Evolutionary conservation across 2,329 filamentous ascomycete genomes (phyloP).

Genomic region (Penicillium vulpinum): DNA sequence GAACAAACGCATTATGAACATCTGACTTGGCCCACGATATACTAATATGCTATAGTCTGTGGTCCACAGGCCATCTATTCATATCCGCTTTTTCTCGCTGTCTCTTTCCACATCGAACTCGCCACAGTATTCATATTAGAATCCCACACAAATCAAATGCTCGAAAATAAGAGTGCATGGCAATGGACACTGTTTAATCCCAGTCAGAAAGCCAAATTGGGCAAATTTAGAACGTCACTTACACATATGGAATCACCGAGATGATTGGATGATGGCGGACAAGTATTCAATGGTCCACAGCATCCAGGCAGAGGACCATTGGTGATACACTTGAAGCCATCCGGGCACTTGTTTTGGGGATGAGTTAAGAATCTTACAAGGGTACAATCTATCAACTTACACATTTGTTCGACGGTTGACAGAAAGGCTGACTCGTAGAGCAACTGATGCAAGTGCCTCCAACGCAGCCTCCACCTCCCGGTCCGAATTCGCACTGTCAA

Average conservation of each 20-base stretch:
- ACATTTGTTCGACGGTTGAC: slow-evolving; percentile 14
- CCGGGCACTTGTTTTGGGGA: slow-evolving; percentile 9
- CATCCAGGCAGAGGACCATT: slow-evolving; percentile 17
- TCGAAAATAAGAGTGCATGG: slow-evolving; percentile 7
- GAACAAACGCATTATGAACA: not conserved
- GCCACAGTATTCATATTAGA: not conserved
- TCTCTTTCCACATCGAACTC: too few relatives aligned
- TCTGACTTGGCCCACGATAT: not conserved
- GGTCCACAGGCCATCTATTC: not conserved
- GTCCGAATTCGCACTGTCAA: slow-evolving; percentile 11
- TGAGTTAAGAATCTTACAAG: not conserved
- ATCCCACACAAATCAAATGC: not conserved
- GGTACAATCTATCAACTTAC: slow-evolving; percentile 7
- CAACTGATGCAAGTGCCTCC: slow-evolving; percentile 12
- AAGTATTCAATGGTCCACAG: slow-evolving; percentile 12
- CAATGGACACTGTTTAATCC: slow-evolving; percentile 9
- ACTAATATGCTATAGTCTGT: not conserved
- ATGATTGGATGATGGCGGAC: slow-evolving; percentile 15
- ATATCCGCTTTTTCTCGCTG: not conserved
- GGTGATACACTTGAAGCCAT: slow-evolving; percentile 12
- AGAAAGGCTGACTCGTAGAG: slow-evolving; percentile 10
- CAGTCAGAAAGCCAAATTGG: not conserved
- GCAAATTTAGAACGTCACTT: not conserved
- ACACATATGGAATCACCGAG: slow-evolving; percentile 17
- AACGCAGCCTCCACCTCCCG: slow-evolving; percentile 18